Evolutionary conservation across 2,329 filamentous ascomycete species (phyloP), one percentile per base, ranked within the genome.

Genomic region (Epichloe typhina): DNA sequence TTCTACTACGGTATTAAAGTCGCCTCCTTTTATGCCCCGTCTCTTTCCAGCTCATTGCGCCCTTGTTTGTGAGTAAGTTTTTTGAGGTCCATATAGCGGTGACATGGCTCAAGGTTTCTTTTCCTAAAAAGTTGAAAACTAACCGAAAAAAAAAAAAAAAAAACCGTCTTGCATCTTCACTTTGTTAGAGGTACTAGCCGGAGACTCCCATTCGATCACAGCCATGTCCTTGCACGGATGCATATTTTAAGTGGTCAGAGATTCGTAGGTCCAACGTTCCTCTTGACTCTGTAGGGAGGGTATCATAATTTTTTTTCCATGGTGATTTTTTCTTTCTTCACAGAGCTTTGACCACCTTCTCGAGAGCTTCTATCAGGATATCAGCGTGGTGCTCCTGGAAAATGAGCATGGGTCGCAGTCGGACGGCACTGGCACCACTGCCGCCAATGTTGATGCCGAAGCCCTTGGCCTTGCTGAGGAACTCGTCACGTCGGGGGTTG

Each of bases 351-450:
- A 82, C 76, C 57, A 89, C 73, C 74, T 85, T 88, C 74, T 94
- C 88, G 57, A 94, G 64, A 23, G 76, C 77, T 59, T 87, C 88
- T 46, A 95, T 68, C 59, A 96, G 72, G 53, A 95, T 82, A 69
- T 95, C 87, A 21, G 85, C 90, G 69, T 97, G 91, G 65, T 85
- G 80, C 76, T 88, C 80, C 79, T 95, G 86, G 75, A 96, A 93
- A 62, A 90, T 83, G 59, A 96, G 71, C 90, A 95, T 95, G 42
- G 89, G 90, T 60, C 89, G 74, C 64, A 96, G 71, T 47, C 89
- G 74, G 12, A 96, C 85, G 31, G 90, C 88, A 50, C 62, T 73
- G 61, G 77, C 75, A 13, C 90, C 90, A 59, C 82, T 84, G 48
- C 89, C 89, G 54, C 89, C 90, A 64, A 95, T 86, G 71, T 95